Conservation (phyloP, 1,139 yeast species). For the Suhomyces chickasaworum region DNA sequence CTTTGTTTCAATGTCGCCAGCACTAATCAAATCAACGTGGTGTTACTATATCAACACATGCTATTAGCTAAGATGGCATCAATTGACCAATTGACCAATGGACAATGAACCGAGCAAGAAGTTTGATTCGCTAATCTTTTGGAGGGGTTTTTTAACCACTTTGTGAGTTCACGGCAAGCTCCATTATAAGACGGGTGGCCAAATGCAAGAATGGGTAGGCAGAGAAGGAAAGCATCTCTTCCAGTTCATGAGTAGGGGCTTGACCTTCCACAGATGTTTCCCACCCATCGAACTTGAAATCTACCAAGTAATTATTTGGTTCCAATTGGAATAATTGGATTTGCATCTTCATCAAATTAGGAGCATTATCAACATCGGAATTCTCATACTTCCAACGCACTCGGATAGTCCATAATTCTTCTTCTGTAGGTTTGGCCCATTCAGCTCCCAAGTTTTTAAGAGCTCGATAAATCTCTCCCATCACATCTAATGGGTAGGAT, state of each 20-base stretch:
- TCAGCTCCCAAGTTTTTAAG: slow-evolving; percentile 93
- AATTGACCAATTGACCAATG: background rate
- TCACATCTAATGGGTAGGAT: slow-evolving; percentile 94
- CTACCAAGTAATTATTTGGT: slow-evolving; percentile 93
- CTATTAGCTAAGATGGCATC: background rate
- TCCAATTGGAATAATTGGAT: slow-evolving; percentile 94
- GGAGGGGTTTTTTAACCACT: slow-evolving; percentile 23
- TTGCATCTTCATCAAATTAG: slow-evolving; percentile 95
- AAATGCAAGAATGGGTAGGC: slow-evolving; percentile 94
- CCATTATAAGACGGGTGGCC: slow-evolving; percentile 93
- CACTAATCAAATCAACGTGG: background rate
- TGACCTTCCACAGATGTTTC: slow-evolving; percentile 44
- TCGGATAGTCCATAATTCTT: slow-evolving; percentile 93
- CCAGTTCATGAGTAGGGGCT: slow-evolving; percentile 45
- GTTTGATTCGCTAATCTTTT: background rate
- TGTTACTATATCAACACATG: background rate
- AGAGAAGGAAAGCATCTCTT: slow-evolving; percentile 79
- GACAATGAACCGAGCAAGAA: no score
- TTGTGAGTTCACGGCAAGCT: slow-evolving; percentile 85
- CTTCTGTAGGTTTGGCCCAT: slow-evolving; percentile 93
- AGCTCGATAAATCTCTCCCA: slow-evolving; percentile 98
- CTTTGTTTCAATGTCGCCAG: background rate
- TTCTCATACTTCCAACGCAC: slow-evolving; percentile 92
- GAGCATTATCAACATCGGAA: slow-evolving; percentile 41
- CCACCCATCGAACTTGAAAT: slow-evolving; percentile 98